Base-by-base conservation (phyloP, 768 basidiomycete genomes). In the Russula sp. region DNA sequence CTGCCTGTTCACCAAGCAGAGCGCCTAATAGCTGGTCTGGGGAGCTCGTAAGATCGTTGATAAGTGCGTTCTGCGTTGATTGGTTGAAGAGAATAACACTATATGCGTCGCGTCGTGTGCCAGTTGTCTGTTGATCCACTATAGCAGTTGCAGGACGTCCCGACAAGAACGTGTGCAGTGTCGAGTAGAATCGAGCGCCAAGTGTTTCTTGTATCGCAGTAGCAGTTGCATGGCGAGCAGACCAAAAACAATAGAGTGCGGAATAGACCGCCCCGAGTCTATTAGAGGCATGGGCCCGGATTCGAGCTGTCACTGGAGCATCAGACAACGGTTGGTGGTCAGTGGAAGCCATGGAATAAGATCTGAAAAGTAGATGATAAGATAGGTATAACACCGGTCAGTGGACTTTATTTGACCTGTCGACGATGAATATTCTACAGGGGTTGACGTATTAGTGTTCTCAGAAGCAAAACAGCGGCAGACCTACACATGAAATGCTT, bases 401-500 rank as follows among this genome's bases (percentile, higher is more conserved):
- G 16, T 44, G 10, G 22, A 16, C 8, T 40, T 30, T 2, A 24
- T 24, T 16, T 9, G 5, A 81, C 81, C 73, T 77, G 59, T 84
- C 84, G 61, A 81, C 79, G 22, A 83, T 80, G 59, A 84, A 84
- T 24, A 83, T 80, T 5, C 81, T 83, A 59, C 8, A 28, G n/a
- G 5, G 24, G 13, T 10, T 51, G 28, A 54, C 11, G 5, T 28
- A 54, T 60, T 13, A 52, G 50, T 36, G 24, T 8, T 28, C 40
- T n/a, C 18, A 9, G 0, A 18, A 18, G 58, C 8, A 6, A 16
- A 8, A 8, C 24, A 16, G 3, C 10, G 16, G 4, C 38, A 49
- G 2, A 78, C 84, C 61, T 70, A 85, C 83, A 87, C 83, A 69
- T 87, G 84, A 73, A 81, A 85, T 0, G 84, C 77, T 68, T 80